Percentiles rank a stretch among this genome's conserved stretches.
Conservation (phyloP, 2,329 filamentous ascomycete genomes). For the Aspergillus aculeatinus region DNA sequence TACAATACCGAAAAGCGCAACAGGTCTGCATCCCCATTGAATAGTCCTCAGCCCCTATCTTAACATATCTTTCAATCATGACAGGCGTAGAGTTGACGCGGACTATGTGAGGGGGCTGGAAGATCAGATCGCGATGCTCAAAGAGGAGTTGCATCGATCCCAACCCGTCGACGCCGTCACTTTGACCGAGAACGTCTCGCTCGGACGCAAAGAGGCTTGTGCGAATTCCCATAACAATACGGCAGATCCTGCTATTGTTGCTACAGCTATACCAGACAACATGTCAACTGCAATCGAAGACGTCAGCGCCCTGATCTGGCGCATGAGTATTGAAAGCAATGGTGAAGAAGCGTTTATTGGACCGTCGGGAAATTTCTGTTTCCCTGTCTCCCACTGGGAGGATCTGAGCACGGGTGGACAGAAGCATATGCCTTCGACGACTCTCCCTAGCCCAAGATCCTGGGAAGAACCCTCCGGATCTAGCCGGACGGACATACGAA, state of each 20-base stretch:
- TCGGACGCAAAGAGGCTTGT: too few species aligned
- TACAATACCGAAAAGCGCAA: neutral
- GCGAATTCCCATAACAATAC: too few species aligned
- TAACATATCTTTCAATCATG: too few species aligned
- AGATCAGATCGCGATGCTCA: neutral
- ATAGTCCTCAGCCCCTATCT: too few species aligned
- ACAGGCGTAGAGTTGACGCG: neutral
- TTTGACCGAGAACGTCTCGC: too few species aligned
- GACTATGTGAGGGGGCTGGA: neutral
- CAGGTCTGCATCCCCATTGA: neutral
- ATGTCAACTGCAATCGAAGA: neutral
- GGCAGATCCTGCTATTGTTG: too few species aligned
- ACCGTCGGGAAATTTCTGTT: slow-evolving; percentile 4
- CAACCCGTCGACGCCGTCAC: too few species aligned
- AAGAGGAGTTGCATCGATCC: neutral
- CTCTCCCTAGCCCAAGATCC: too few species aligned
- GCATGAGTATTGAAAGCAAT: slow-evolving; percentile 4
- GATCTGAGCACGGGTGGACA: neutral
- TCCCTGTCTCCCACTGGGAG: neutral
- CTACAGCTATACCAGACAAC: too few species aligned
- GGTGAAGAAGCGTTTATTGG: slow-evolving; percentile 1
- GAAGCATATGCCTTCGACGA: neutral
- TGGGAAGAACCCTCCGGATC: too few species aligned
- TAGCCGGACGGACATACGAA: too few species aligned
- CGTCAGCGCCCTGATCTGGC: slow-evolving; percentile 1